Percentiles rank a stretch among this genome's conserved stretches.
Evolutionary conservation across 2,329 filamentous ascomycete genomes (phyloP).

Genomic region (Paecilomyces formosus): DNA sequence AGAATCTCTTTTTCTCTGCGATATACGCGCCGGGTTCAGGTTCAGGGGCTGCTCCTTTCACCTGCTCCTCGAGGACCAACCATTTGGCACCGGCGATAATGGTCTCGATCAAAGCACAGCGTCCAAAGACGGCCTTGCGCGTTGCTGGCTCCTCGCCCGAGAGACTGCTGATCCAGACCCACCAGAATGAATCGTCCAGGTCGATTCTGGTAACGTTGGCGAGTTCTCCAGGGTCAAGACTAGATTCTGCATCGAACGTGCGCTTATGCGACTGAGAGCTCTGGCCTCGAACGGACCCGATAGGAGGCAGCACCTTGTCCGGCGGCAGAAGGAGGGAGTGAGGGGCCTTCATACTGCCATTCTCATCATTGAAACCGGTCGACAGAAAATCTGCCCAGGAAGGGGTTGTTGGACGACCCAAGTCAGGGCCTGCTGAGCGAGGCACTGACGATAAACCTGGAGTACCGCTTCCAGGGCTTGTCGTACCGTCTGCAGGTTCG

Average conservation of each 20-base stretch:
- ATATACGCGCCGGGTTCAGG: conserved; percentile 82
- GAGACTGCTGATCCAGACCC: conserved; percentile 98
- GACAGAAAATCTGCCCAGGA: conserved; percentile 98
- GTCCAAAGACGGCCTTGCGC: conserved; percentile 86
- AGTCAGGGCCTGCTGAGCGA: conserved; percentile 57
- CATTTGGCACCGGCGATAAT: conserved; percentile 72
- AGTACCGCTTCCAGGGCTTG: conserved; percentile 17
- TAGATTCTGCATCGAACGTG: conserved; percentile 58
- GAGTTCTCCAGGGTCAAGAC: conserved; percentile 83
- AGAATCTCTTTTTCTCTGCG: conserved; percentile 90
- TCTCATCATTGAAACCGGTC: conserved; percentile 78
- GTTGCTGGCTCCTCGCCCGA: conserved; percentile 79
- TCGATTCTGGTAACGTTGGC: conserved; percentile 83
- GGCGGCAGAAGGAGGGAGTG: conserved; percentile 74
- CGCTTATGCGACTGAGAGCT: conserved; percentile 81
- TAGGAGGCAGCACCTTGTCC: conserved; percentile 82
- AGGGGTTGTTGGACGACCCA: conserved; percentile 82
- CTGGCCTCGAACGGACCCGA: conserved; percentile 61
- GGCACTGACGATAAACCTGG: conserved; percentile 58
- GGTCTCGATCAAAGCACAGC: conserved; percentile 89
- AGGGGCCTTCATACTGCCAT: conserved; percentile 50
- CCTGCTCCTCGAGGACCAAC: conserved; percentile 93
- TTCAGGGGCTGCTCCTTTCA: conserved; percentile 83
- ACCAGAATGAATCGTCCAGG: conserved; percentile 96
- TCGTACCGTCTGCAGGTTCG: conserved; percentile 14